Conservation (phyloP, 768 basidiomycete species). For the Tricholoma furcatifolium region DNA sequence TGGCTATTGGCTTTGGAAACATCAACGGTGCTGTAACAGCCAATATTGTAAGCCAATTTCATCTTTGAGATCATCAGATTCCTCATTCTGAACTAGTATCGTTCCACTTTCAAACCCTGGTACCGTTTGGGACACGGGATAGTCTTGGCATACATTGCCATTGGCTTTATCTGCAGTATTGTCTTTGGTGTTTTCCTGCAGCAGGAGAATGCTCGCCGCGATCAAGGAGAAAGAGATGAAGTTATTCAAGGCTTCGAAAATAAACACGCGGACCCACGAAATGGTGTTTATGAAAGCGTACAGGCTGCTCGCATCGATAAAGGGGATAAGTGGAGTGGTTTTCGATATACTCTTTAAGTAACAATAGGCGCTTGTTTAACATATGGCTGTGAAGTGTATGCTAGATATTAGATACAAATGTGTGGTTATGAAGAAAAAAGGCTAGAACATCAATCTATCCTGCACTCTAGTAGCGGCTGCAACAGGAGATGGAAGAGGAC, state of each 20-base stretch:
- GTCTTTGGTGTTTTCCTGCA: conserved; percentile 47
- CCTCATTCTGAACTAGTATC: conserved; percentile 46
- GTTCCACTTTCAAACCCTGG: conserved; percentile 61
- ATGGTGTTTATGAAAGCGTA: conserved; percentile 53
- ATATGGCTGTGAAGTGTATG: conserved; percentile 6
- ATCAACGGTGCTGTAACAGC: conserved; percentile 68
- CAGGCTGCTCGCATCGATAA: conserved; percentile 59
- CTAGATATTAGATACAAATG: conserved; percentile 30
- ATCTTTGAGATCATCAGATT: not conserved
- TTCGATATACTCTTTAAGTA: conserved; percentile 51
- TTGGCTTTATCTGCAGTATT: conserved; percentile 57
- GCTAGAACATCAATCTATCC: conserved; percentile 18
- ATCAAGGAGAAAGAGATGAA: conserved; percentile 69
- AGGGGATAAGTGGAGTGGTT: conserved; percentile 78
- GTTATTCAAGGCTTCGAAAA: conserved; percentile 52
- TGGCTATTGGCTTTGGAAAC: conserved; percentile 71
- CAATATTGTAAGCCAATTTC: conserved; percentile 50
- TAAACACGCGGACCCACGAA: conserved; percentile 42
- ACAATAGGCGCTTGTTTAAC: not conserved
- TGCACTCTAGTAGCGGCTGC: conserved; percentile 42
- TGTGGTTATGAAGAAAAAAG: conserved; percentile 9
- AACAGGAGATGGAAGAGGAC: conserved; percentile 48
- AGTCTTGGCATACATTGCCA: conserved; percentile 65
- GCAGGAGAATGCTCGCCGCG: conserved; percentile 60
- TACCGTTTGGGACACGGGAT: conserved; percentile 70